phyloP scores from a whole-genome alignment of 164 flowering plant genomes.

The Piper longum region DNA sequence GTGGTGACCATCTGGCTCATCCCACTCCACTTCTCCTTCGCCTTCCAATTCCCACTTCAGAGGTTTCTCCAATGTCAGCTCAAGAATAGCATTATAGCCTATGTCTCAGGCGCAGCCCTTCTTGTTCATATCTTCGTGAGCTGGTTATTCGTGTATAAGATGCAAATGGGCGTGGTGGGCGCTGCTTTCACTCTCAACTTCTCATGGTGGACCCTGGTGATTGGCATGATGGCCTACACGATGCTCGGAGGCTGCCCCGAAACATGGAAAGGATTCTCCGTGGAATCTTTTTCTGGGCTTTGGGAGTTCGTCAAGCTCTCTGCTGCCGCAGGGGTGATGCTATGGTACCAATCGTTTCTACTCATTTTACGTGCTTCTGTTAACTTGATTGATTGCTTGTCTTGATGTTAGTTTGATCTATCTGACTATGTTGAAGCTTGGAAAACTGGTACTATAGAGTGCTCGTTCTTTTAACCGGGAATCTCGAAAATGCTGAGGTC shows the following conservation, averaged over 20 bases:
- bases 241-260: conserved; percentile 34
- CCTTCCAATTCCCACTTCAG: conserved; percentile 31
- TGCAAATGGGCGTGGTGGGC: conserved; percentile 30
- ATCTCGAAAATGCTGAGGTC: conserved; percentile 41
- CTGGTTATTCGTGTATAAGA: conserved; percentile 24
- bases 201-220: conserved; percentile 34
- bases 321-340: conserved; percentile 39
- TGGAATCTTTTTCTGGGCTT: conserved; percentile 28
- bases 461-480: conserved; percentile 49
- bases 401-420: neutral
- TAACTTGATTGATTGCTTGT: neutral
- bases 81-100: conserved; percentile 30
- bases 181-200: conserved; percentile 24
- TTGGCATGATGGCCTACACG: conserved; percentile 22
- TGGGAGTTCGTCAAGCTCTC: conserved; percentile 40
- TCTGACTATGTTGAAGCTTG: conserved; percentile 23
- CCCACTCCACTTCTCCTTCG: conserved; percentile 41
- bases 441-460: conserved; percentile 72
- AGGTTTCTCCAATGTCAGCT: conserved; percentile 48
- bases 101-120: conserved; percentile 19
- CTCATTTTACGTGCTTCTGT: neutral
- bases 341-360: conserved; percentile 22
- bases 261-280: conserved; percentile 43
- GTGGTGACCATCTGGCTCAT: conserved; percentile 27
- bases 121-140: conserved; percentile 23